Base-by-base conservation (phyloP, 352 stramenopile genomes). In the Phytophthora ramorum region DNA sequence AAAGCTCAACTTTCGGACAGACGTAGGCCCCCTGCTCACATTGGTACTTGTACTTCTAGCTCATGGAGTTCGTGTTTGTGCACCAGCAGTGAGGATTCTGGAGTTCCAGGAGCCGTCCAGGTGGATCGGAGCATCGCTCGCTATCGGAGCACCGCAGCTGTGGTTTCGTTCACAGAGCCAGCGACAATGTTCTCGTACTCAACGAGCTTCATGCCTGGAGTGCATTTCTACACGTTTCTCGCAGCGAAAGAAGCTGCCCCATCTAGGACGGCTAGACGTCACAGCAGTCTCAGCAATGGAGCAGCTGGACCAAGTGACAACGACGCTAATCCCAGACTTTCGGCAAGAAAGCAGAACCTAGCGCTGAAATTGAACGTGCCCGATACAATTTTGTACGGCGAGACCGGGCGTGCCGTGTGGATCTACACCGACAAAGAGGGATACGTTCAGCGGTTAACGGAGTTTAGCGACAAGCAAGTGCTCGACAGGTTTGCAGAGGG, bases 221-320 rank as follows among this genome's bases (percentile, higher is more conserved):
- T 88, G 17, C 83, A 93, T 50, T 93, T 93, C 46, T 93, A 89
- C 55, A 88, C 85, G 0, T 89, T 93, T 41, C 68, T 93, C n/a
- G 85, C 83, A 0, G 57, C 63, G 7, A 89, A 86, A 74, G 81
- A 85, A 41, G 49, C 47, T 54, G 32, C 48, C n/a, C 20, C 57
- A 30, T 12, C 52, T 9, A 58, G 32, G 35, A 51, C 38, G 7
- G 41, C 35, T 16, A 49, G 43, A 35, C 52, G 5, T 24, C 41
- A 51, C 14, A 48, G 12, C 8, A 54, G 24, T 17, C 41, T 17
- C 5, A 60, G 22, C 7, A 34, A 53, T 35, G 13, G n/a, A 17
- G 24, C 16, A 43, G 52, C 16, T 10, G 63, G 2, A 40, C n/a
- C 17, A 20, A 37, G 44, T 34, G 45, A 35, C 4, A 62, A 62